Base-by-base conservation (phyloP, 1,139 yeast genomes). In the Yamadazyma conglobata region DNA sequence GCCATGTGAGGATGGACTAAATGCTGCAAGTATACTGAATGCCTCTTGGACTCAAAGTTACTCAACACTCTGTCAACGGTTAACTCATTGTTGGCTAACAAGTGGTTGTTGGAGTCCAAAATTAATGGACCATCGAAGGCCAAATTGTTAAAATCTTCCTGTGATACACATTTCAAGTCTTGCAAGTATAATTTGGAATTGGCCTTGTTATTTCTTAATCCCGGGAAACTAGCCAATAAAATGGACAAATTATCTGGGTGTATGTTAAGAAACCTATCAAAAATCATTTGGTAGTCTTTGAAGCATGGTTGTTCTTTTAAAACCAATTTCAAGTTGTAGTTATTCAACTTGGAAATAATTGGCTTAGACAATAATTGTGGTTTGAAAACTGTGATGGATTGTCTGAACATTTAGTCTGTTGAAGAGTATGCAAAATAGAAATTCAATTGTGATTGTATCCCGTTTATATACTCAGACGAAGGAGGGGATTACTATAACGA, bases 31-130 rank as follows among this genome's bases (percentile, higher is more conserved):
- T 35, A 33, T 19, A 37, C 24, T 12, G 31, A 25, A 13, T 29
- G 28, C 14, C 22, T 22, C 19, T 32, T 31, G 16, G 42, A 37
- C 15, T 42, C 44, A 47, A 64, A 66, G 52, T 69, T 64, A 24
- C 60, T 57, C 60, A 69, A 60, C 36, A 69, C 60, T 24, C 72
- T 45, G 42, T 62, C 64, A 38, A 69, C 56, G 28, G 70, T 59
- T 9, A 53, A 49, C 31, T 64, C 68, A 43, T 72, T 72, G 35
- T 68, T 65, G 4, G 83, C 83, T 34, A 77, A 57, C 47, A 69
- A 52, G 32, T 60, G 53, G 47, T 75, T 67, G 33, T 67, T 68
- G 68, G 77, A 73, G 55, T 78, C 85, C 30, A 77, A 74, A 22
- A 76, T 62, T 37, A 78, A 58, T 0, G 79, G 83, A 5, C 71